Evolutionary conservation across 257 asterid species (phyloP), one percentile per base, ranked within the genome.

Genomic region (Petrea volubilis): DNA sequence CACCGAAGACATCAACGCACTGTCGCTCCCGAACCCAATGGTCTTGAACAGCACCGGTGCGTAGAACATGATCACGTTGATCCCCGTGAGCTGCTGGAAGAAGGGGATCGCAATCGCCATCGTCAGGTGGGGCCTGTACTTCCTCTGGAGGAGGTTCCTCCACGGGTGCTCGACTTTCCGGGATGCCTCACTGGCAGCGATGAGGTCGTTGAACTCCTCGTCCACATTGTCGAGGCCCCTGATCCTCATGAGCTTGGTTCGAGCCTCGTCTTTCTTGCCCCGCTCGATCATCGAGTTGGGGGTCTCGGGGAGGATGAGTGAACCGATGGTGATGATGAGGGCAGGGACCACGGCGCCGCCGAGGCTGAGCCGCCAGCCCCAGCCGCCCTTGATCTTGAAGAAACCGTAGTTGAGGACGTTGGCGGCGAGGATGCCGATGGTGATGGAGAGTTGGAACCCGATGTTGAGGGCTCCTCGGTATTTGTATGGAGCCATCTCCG

Each of bases 271-370:
- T 0, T 24, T 46, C 18, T 79, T 55, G 21, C 92, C 96, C 1
- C 96, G 85, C 74, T 93, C 97, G 44, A 93, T 84, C 88, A 90
- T 41, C 4, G 98, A 93, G 81, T 88, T 93, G 18, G 97, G 98
- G 0, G 97, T 90, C 64, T 93, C 98, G 0, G 98, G 97, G 15
- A 93, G 89, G 81, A 90, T 20, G 2, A 93, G 3, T 2, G 97
- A 84, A 7, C 97, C 98, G 9, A 87, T 3, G 10, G 95, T 73
- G 76, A 93, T 93, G 80, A 90, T 84, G 1, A 90, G 68, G 24
- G 97, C 98, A 0, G 97, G 97, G 1, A 87, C 95, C 81, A 84
- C 79, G 0, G 97, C 98, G 13, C 94, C 92, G 1, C 90, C 96
- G 43, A 93, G 67, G 52, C 96, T 85, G n/a, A 93, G 46, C 13